These are phyloP conservation scores for Metarhizium anisopliae DNA, from an alignment of 2,329 filamentous ascomycete genomes.

Conservation along the genomic window DNA sequence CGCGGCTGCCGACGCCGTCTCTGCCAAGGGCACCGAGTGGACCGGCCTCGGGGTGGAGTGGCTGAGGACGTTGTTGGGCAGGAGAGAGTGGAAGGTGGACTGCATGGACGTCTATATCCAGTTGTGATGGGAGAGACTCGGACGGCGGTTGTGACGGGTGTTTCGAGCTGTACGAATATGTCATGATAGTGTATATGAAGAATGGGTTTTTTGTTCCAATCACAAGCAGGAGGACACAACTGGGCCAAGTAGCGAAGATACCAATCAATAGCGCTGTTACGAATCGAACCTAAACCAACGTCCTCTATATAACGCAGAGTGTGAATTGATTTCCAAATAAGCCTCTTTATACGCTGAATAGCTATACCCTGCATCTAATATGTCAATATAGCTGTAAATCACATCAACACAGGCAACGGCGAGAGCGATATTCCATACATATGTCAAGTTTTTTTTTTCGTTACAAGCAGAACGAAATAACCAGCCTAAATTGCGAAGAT, in stretches of 20 bases:
- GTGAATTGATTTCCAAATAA: too few relatives aligned
- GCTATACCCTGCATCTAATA: background rate
- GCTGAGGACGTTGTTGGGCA: constrained; percentile 71
- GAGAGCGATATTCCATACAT: background rate
- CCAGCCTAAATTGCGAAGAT: too few relatives aligned
- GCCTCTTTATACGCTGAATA: background rate
- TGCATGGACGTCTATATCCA: constrained; percentile 84
- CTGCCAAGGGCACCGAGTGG: constrained; percentile 52
- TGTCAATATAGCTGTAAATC: background rate
- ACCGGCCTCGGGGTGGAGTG: constrained; percentile 76
- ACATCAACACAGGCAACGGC: background rate
- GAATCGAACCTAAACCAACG: too few relatives aligned
- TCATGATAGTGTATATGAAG: background rate
- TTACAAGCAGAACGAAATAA: too few relatives aligned
- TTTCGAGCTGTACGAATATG: background rate
- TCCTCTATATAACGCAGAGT: too few relatives aligned
- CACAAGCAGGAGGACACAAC: too few relatives aligned
- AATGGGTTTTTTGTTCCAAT: background rate
- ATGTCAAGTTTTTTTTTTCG: background rate
- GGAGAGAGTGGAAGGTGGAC: constrained; percentile 81
- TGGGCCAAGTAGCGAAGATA: too few relatives aligned
- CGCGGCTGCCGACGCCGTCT: constrained; percentile 55
- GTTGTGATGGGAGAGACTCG: constrained; percentile 26
- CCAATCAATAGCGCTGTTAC: too few relatives aligned
- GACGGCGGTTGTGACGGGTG: too few relatives aligned